Base-by-base conservation (phyloP, 2,329 filamentous ascomycete genomes). In the Zasmidium cellare region DNA sequence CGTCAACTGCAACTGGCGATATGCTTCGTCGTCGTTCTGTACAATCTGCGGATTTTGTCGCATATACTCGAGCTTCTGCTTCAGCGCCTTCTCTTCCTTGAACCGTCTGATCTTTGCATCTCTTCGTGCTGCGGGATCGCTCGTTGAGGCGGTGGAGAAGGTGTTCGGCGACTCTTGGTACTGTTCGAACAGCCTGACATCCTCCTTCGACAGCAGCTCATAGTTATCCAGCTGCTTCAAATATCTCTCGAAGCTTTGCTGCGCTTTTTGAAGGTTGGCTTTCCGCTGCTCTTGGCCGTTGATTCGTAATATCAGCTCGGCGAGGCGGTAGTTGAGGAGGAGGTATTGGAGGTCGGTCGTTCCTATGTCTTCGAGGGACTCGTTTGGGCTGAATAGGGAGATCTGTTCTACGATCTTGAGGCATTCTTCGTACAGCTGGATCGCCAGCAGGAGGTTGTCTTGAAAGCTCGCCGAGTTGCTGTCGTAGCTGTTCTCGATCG, bases 361-460 rank as follows among this genome's bases (percentile, higher is more conserved):
- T 14, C 90, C 80, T 28, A 97, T 79, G 76, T 99, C 94, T 61
- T 99, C 94, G 41, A 93, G 76, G 0, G 84, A 83, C 75, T 99
- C 94, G 75, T 99, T 99, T 35, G 87, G 82, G 66, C 91, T 96
- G 82, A 97, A 97, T 53, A 99, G 80, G 0, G 90, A 88, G 23
- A 94, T 80, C 59, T 85, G 82, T 64, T 85, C 80, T 63, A 90
- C 85, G 56, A 90, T 84, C 58, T 84, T 79, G 58, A 88, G 80
- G 73, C 90, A 92, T 72, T 89, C 81, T 68, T 89, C 81, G 76
- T 96, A 93, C 53, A 86, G 83, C 62, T 83, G 76, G 66, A 96
- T 85, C 44, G 90, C 84, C 41, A 80, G 76, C 59, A 80, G 79
- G 65, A 96, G 82, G 67, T 86, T 85, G 64, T 87, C 82, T 70